A percentile compares a stretch with the other conserved stretches of the same genome.
phyloP scores from a whole-genome alignment of 2,329 filamentous ascomycete species.

The Apiospora hydei region DNA sequence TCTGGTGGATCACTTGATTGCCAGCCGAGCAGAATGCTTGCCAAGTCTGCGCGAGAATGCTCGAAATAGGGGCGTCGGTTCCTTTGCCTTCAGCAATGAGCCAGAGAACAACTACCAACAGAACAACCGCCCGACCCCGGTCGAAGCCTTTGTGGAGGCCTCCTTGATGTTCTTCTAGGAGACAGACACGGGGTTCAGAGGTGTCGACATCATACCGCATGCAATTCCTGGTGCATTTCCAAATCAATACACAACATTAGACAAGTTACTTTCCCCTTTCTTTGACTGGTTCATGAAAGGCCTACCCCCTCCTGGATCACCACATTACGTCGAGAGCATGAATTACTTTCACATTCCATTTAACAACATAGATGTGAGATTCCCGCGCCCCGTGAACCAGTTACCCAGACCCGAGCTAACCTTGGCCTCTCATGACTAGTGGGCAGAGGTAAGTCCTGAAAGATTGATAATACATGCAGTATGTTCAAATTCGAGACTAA shows the following conservation, averaged over 20 bases:
- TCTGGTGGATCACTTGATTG: neutral
- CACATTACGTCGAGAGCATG: neutral
- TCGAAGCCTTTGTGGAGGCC: neutral
- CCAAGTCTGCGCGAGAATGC: neutral
- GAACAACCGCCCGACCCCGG: neutral
- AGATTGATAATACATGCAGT: neutral
- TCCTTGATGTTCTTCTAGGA: neutral
- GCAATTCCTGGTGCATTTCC: neutral
- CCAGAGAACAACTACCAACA: neutral
- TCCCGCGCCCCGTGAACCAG: slow-evolving; percentile 1
- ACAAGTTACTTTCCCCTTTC: neutral
- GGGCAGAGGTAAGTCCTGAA: slow-evolving; percentile 36
- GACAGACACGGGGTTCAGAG: neutral
- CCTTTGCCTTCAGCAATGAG: neutral
- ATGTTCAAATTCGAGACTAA: slow-evolving; percentile 28
- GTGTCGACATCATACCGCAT: neutral
- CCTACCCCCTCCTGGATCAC: neutral
- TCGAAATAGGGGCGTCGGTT: neutral
- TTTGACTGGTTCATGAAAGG: neutral
- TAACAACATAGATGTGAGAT: slow-evolving; percentile 42
- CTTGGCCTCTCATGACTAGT: slow-evolving; percentile 30
- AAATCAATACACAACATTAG: neutral
- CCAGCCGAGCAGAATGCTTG: neutral
- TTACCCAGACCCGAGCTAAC: slow-evolving; percentile 25
- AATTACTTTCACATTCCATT: slow-evolving; percentile 42